Percentiles rank a stretch among this genome's conserved stretches.
phyloP scores from a whole-genome alignment of 768 basidiomycete genomes.

The Lactifluus rugatus region DNA sequence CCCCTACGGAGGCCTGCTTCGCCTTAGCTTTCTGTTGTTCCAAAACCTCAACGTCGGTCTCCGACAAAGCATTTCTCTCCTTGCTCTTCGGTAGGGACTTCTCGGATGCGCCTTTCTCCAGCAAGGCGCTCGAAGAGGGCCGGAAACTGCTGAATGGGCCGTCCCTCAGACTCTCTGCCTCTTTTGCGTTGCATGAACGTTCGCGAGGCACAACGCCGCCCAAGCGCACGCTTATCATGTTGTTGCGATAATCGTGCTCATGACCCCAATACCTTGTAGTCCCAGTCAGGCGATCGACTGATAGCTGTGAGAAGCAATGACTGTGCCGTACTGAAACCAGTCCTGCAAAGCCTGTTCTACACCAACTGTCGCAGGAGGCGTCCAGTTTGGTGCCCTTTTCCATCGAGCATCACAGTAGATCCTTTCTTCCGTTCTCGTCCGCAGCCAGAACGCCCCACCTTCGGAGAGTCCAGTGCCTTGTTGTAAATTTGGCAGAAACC shows the following conservation, averaged over 20 bases:
- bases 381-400: slow-evolving; percentile 3
- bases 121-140: not conserved
- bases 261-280: slow-evolving; percentile 36
- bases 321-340: not conserved
- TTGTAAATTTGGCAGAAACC: slow-evolving; percentile 46
- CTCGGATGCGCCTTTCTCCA: not conserved
- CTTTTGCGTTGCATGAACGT: not conserved
- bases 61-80: not conserved
- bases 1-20: not conserved
- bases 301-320: not conserved
- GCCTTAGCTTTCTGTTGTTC: not conserved
- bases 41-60: not conserved
- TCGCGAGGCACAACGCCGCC: slow-evolving; percentile 31
- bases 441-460: slow-evolving; percentile 28
- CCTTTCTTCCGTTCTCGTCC: slow-evolving; percentile 9
- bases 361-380: not conserved
- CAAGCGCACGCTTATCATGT: slow-evolving; percentile 31
- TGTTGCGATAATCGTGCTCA: slow-evolving; percentile 28
- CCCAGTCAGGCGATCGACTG: not conserved
- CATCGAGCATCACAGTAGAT: slow-evolving; percentile 14
- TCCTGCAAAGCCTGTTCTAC: slow-evolving; percentile 12
- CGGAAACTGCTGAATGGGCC: slow-evolving; percentile 14
- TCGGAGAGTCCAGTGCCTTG: slow-evolving; percentile 23
- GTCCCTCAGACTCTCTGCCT: not conserved
- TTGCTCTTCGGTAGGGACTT: not conserved